A percentile compares a stretch with the other conserved stretches of the same genome.
phyloP scores from a whole-genome alignment of 2,329 filamentous ascomycete genomes.

The Xylogone sp. region DNA sequence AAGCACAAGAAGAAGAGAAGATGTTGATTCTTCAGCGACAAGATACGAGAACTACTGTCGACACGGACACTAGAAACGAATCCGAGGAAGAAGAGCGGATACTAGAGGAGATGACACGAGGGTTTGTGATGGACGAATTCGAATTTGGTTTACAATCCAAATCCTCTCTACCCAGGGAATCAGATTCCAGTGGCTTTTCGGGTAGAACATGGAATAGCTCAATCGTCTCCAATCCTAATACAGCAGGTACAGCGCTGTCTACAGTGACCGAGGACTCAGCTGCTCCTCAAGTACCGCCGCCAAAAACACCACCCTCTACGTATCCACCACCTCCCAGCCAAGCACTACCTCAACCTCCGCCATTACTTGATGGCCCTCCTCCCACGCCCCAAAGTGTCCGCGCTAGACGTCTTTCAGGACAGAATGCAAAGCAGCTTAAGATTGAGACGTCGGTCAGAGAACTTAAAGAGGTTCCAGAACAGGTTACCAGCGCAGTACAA shows the following conservation, averaged over 20 bases:
- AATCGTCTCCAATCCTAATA: conserved; percentile 67
- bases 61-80: conserved; percentile 60
- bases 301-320: conserved; percentile 18
- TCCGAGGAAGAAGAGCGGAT: conserved; percentile 73
- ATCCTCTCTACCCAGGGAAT: conserved; percentile 69
- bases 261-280: conserved; percentile 60
- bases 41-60: conserved; percentile 32
- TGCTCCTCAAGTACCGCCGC: conserved; percentile 21
- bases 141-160: conserved; percentile 67
- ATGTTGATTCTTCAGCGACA: conserved; percentile 30
- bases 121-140: conserved; percentile 80
- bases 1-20: conserved; percentile 57
- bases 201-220: conserved; percentile 79
- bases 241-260: conserved; percentile 63
- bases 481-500: conserved; percentile 12
- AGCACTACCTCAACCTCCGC: conserved; percentile 36
- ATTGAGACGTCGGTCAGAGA: conserved; percentile 65
- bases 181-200: conserved; percentile 77
- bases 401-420: conserved; percentile 74
- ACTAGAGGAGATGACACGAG: conserved; percentile 83
- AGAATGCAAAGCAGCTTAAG: conserved; percentile 77
- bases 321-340: conserved; percentile 19
- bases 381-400: conserved; percentile 53
- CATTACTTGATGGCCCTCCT: conserved; percentile 40
- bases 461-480: conserved; percentile 4